A percentile compares a stretch with the other conserved stretches of the same genome.
phyloP scores from a whole-genome alignment of 768 basidiomycete species.

The Naganishia kalamii region DNA sequence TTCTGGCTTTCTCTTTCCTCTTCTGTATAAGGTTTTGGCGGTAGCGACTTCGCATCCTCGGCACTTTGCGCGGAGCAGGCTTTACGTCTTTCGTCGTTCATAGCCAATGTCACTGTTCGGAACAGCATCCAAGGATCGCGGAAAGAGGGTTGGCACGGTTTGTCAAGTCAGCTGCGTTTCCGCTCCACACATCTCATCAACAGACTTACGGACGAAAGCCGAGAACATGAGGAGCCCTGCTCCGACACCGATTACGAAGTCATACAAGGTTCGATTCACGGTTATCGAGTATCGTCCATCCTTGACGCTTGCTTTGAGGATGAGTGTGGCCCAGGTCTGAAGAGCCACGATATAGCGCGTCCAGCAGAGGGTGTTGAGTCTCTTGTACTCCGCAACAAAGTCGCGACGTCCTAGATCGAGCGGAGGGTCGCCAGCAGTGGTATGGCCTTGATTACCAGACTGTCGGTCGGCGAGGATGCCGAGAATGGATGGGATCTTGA shows the following conservation, averaged over 20 bases:
- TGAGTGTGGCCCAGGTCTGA: neutral
- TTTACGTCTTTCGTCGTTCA: too few relatives aligned
- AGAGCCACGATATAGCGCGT: neutral
- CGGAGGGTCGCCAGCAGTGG: neutral
- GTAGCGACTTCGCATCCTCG: too few relatives aligned
- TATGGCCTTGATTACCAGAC: neutral
- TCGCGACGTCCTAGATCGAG: neutral
- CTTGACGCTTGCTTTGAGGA: neutral
- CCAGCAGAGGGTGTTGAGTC: neutral
- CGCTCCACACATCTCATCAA: too few relatives aligned
- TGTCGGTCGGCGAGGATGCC: neutral
- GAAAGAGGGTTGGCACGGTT: too few relatives aligned
- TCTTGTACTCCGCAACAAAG: neutral
- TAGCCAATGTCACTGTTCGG: too few relatives aligned
- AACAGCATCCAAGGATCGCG: too few relatives aligned
- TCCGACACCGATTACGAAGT: neutral
- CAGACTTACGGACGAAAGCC: neutral
- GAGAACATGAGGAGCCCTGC: neutral
- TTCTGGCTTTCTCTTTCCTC: too few relatives aligned
- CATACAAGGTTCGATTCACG: neutral
- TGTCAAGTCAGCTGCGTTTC: too few relatives aligned
- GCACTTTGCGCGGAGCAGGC: too few relatives aligned
- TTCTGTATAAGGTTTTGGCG: too few relatives aligned
- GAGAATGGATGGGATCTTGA: neutral
- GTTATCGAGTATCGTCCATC: neutral